A percentile compares a stretch with the other conserved stretches of the same genome.
phyloP scores from a whole-genome alignment of 106 monocot species.

The Amphibolis antarctica region DNA sequence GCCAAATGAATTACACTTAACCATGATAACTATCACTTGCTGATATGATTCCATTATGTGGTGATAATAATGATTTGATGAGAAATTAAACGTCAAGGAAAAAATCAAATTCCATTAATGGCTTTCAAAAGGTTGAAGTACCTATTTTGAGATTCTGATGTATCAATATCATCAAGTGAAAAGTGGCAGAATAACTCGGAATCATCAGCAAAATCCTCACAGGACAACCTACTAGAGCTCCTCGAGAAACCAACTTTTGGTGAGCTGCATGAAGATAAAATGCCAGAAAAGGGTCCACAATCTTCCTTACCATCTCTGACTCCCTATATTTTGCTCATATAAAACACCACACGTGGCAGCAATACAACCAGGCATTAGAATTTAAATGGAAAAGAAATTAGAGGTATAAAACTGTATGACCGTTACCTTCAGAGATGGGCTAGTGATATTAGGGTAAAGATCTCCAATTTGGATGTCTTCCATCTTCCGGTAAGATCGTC shows the following conservation, averaged over 20 bases:
- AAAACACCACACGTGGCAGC: background rate
- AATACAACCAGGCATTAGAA: background rate
- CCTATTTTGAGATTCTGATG: constrained; percentile 63
- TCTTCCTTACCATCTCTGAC: constrained; percentile 75
- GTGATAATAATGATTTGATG: no score
- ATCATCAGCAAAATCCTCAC: constrained; percentile 81
- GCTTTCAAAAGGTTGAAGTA: constrained; percentile 3
- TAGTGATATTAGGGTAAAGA: constrained; percentile 25
- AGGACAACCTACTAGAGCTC: constrained; percentile 72
- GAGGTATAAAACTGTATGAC: background rate
- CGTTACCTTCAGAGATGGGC: constrained; percentile 60
- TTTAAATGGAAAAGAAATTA: background rate
- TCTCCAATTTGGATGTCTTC: constrained; percentile 51
- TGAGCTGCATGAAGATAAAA: constrained; percentile 53
- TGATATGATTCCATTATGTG: no score
- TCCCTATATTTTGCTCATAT: constrained; percentile 22
- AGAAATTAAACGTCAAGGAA: no score
- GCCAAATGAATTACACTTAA: no score
- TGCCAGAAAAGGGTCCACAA: constrained; percentile 71
- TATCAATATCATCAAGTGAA: constrained; percentile 88
- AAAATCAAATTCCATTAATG: no score
- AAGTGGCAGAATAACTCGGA: constrained; percentile 63
- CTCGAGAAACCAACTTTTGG: constrained; percentile 60
- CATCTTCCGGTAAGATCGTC: constrained; percentile 38
- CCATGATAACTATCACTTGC: no score